Conservation (phyloP, 2,329 filamentous ascomycete species). For the Aureobasidium melanogenum region DNA sequence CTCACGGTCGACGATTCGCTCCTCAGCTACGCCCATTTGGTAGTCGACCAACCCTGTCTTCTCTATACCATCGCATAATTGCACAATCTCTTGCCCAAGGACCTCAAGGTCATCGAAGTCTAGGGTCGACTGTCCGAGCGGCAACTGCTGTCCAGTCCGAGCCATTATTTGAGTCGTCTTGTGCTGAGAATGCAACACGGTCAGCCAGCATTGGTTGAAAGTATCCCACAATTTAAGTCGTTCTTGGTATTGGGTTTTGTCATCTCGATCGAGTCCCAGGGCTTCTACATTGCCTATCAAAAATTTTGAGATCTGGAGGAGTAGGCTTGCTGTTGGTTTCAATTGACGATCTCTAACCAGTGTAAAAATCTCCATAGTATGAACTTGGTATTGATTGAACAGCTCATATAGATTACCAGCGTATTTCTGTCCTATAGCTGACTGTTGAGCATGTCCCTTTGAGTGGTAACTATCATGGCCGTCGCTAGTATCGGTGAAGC, state of each 20-base stretch:
- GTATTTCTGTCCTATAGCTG: constrained; percentile 24
- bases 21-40: constrained; percentile 93
- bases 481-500: not conserved
- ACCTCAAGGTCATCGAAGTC: constrained; percentile 60
- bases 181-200: constrained; percentile 73
- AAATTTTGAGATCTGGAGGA: constrained; percentile 58
- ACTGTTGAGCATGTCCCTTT: constrained; percentile 35
- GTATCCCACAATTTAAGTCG: constrained; percentile 84
- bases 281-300: constrained; percentile 56
- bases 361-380: constrained; percentile 58
- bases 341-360: constrained; percentile 56
- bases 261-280: constrained; percentile 70
- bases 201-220: constrained; percentile 89
- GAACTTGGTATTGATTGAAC: constrained; percentile 53
- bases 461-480: not conserved
- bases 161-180: constrained; percentile 57
- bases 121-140: constrained; percentile 54
- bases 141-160: constrained; percentile 47
- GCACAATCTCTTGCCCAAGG: constrained; percentile 74
- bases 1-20: constrained; percentile 78
- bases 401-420: constrained; percentile 46
- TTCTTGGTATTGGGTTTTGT: constrained; percentile 64
- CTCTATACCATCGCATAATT: constrained; percentile 78
- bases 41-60: constrained; percentile 94
- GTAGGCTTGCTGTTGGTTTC: constrained; percentile 47